A percentile compares a stretch with the other conserved stretches of the same genome.
Evolutionary conservation across 2,329 filamentous ascomycete species (phyloP).

Genomic region (Fonsecaea monophora): DNA sequence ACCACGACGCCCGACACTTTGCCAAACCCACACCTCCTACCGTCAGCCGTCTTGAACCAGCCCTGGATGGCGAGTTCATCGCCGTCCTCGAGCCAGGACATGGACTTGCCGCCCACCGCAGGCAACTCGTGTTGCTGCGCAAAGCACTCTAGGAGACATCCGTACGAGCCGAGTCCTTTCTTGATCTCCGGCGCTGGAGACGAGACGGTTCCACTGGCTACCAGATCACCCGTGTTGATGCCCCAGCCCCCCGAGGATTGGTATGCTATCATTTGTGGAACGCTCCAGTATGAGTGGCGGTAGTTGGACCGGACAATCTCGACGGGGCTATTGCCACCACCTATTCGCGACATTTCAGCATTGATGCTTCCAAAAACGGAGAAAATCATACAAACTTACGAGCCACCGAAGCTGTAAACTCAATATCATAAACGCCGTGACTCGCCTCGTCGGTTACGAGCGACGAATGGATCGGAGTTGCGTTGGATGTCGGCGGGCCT

Average conservation of each 20-base stretch:
- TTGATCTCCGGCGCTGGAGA: conserved; percentile 18
- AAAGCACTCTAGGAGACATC: conserved; percentile 16
- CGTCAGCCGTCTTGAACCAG: conserved; percentile 23
- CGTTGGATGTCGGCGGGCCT: conserved; percentile 9
- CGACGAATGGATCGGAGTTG: conserved; percentile 2
- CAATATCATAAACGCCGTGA: conserved; percentile 23
- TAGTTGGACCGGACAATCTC: conserved; percentile 19
- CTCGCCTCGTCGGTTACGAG: conserved; percentile 13
- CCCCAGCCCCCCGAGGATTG: conserved; percentile 20
- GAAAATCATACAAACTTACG: conserved; percentile 13
- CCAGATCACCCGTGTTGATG: conserved; percentile 17
- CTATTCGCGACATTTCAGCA: conserved; percentile 1
- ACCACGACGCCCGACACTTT: conserved; percentile 13
- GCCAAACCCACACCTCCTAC: conserved; percentile 19
- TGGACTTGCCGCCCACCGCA: conserved; percentile 1
- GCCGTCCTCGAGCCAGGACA: conserved; percentile 24
- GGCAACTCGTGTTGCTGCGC: conserved; percentile 12
- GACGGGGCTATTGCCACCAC: not conserved
- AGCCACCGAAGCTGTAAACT: conserved; percentile 12
- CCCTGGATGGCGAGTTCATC: conserved; percentile 25
- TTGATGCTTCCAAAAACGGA: not conserved
- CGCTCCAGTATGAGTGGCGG: conserved; percentile 19
- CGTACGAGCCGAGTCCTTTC: conserved; percentile 10
- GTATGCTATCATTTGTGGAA: conserved; percentile 18
- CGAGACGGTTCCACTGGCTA: conserved; percentile 20